A percentile compares a stretch with the other conserved stretches of the same genome.
phyloP scores from a whole-genome alignment of 2,329 filamentous ascomycete species.

The Simplicillium sp. region DNA sequence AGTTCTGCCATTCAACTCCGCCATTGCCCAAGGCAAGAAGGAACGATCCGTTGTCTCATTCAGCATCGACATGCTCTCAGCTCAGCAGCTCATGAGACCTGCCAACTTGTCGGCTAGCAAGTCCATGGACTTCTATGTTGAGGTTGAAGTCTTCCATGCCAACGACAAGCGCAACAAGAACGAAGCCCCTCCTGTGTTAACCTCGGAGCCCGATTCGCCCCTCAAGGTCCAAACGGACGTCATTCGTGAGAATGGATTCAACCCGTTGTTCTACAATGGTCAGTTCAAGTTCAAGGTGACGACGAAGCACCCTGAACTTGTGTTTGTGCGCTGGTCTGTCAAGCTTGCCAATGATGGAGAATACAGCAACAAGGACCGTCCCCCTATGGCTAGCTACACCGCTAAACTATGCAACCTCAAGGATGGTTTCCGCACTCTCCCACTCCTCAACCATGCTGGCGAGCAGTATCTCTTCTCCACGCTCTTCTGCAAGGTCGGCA shows the following conservation, averaged over 20 bases:
- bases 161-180: conserved; percentile 89
- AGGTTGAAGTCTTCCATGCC: conserved; percentile 89
- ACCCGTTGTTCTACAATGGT: conserved; percentile 70
- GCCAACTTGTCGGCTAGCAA: conserved; percentile 60
- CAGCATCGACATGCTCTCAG: conserved; percentile 81
- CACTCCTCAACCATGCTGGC: conserved; percentile 77
- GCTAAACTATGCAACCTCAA: conserved; percentile 85
- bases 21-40: conserved; percentile 52
- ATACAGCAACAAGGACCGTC: conserved; percentile 45
- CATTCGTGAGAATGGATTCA: conserved; percentile 83
- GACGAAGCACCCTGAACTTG: conserved; percentile 88
- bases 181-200: conserved; percentile 53
- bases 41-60: conserved; percentile 79
- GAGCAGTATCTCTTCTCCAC: conserved; percentile 94
- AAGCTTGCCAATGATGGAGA: conserved; percentile 75
- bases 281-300: conserved; percentile 72
- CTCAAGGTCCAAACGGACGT: conserved; percentile 73
- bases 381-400: conserved; percentile 77
- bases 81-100: conserved; percentile 85
- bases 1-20: conserved; percentile 39
- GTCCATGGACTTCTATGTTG: conserved; percentile 83
- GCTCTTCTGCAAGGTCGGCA: conserved; percentile 80
- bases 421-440: conserved; percentile 86
- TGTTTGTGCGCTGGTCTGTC: conserved; percentile 89
- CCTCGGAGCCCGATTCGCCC: conserved; percentile 42